phyloP scores from a whole-genome alignment of 306 rosid species.

The Sechiopsis laciniata region DNA sequence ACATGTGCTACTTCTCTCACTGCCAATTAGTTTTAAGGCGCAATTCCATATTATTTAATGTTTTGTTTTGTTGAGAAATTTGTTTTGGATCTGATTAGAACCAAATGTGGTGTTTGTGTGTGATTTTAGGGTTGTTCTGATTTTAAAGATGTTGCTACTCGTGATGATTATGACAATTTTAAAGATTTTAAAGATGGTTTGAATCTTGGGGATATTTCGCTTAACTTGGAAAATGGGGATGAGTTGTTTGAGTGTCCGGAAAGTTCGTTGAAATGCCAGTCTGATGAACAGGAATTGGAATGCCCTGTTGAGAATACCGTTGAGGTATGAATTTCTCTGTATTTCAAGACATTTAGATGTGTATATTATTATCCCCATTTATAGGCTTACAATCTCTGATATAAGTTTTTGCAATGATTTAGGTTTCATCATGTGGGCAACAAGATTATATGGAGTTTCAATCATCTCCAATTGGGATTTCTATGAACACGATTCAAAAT shows the following conservation, averaged over 20 bases:
- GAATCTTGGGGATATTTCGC: conserved; percentile 41
- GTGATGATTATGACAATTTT: conserved; percentile 39
- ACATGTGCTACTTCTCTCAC: too few species aligned
- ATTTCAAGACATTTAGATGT: too few species aligned
- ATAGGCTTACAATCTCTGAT: too few species aligned
- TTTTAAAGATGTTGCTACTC: conserved; percentile 42
- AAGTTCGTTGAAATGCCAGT: conserved; percentile 40
- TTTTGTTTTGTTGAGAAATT: background rate
- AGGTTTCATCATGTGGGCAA: conserved; percentile 59
- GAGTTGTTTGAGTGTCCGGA: conserved; percentile 46
- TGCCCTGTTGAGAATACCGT: conserved; percentile 26
- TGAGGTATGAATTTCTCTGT: conserved; percentile 39
- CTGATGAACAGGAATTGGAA: conserved; percentile 52
- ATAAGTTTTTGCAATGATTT: background rate
- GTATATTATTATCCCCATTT: too few species aligned
- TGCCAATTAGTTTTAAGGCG: too few species aligned
- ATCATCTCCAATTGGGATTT: conserved; percentile 37
- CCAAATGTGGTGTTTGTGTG: background rate
- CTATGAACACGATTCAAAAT: conserved; percentile 41
- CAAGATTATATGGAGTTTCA: conserved; percentile 50
- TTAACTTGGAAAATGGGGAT: conserved; percentile 38
- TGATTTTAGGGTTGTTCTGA: conserved; percentile 33
- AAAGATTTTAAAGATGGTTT: conserved; percentile 28
- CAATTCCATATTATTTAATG: too few species aligned
- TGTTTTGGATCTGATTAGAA: background rate